These are phyloP conservation scores for Pythium dissimile DNA, from an alignment of 352 stramenopile genomes.

Conservation along the genomic window DNA sequence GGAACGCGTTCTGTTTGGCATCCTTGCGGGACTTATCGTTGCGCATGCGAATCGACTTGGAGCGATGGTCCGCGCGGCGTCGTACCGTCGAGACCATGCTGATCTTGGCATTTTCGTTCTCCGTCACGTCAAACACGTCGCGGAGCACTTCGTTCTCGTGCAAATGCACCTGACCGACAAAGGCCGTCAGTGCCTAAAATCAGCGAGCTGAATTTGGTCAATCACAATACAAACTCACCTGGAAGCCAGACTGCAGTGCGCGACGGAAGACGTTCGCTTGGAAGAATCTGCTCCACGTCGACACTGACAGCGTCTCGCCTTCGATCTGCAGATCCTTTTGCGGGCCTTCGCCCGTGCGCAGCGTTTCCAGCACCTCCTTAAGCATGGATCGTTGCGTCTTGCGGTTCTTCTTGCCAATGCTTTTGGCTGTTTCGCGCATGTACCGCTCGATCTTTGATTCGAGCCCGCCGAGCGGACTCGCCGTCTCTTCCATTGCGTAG, in stretches of 20 bases:
- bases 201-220: background rate
- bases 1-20: conserved; percentile 56
- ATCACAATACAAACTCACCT: conserved; percentile 28
- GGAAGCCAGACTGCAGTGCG: conserved; percentile 49
- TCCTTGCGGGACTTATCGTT: conserved; percentile 55
- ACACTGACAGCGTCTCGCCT: conserved; percentile 45
- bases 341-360: conserved; percentile 50
- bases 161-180: conserved; percentile 30
- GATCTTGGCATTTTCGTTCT: conserved; percentile 42
- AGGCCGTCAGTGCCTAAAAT: background rate
- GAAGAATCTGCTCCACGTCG: conserved; percentile 63
- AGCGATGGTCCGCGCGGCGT: conserved; percentile 43
- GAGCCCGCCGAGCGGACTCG: conserved; percentile 43
- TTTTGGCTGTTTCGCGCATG: conserved; percentile 67
- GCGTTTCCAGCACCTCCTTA: conserved; percentile 66
- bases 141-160: conserved; percentile 54
- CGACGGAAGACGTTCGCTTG: conserved; percentile 59
- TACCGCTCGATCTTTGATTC: conserved; percentile 50
- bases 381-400: conserved; percentile 60
- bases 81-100: conserved; percentile 46
- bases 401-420: conserved; percentile 69
- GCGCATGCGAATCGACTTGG: conserved; percentile 49
- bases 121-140: conserved; percentile 58
- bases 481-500: conserved; percentile 38
- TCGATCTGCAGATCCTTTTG: conserved; percentile 52